Base-by-base conservation (phyloP, 2,329 filamentous ascomycete species). In the Aspergillus fructus region DNA sequence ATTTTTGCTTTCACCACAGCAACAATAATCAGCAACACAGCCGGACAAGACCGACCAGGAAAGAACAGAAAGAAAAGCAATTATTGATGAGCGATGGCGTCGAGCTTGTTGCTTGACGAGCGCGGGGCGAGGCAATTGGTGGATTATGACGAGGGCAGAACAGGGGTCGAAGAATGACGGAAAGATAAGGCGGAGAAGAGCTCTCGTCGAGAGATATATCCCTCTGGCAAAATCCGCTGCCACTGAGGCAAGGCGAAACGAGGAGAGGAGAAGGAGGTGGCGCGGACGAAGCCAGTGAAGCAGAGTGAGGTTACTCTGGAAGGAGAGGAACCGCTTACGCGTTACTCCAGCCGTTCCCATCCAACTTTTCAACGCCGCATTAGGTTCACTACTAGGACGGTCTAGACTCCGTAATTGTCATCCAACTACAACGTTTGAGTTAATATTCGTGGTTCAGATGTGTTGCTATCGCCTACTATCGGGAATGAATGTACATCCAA, bases 91-190 rank as follows among this genome's bases (percentile, higher is more conserved):
- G 47, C 33, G 46, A 55, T 51, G 30, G 53, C 15, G 34, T 48
- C 24, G 39, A 41, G 53, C 51, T 54, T 27, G 48, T 42, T 48
- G 49, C 51, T 30, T 46, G 43, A 53, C 55, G 55, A 56, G 57
- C 56, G 51, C 56, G 57, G 59, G 57, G 53, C 42, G 49, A 60
- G 53, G 48, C 58, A 60, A 64, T 64, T 64, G 62, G 60, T 62
- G 56, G 56, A 53, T 48, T 30, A 42, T 30, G 46, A 50, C 23
- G 41, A 49, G 49, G 9, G 34, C n/a, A 12, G 24, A 53, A 39
- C 42, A 46, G 42, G 51, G 51, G 50, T 53, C 15, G 46, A 12
- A 17, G 40, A 30, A 30, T 13, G 51, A 47, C 43, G 37, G 17
- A 46, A 45, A 37, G 21, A 8, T 13, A 21, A 48, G 34, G 46